A percentile compares a stretch with the other conserved stretches of the same genome.
These are phyloP conservation scores for Carex scoparia DNA, from an alignment of 176 grass and related monocot species.

Conservation along the genomic window DNA sequence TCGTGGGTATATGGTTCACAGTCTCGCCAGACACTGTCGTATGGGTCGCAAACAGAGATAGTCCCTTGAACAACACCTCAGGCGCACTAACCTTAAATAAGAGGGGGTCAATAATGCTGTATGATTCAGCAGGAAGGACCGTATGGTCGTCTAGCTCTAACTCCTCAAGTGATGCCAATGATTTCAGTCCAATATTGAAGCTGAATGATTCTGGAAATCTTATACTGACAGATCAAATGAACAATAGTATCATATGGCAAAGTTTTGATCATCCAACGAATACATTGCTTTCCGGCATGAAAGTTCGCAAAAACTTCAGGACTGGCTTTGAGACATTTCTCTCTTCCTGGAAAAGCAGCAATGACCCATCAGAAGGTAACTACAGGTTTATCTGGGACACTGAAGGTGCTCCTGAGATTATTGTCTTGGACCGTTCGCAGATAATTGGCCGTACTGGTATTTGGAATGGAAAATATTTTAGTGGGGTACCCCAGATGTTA, in stretches of 20 bases:
- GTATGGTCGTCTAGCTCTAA: slow-evolving; percentile 11
- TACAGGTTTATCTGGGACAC: slow-evolving; percentile 6
- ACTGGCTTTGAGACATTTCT: slow-evolving; percentile 29
- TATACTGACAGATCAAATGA: slow-evolving; percentile 6
- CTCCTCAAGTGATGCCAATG: background rate
- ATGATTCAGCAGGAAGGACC: background rate
- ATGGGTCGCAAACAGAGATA: slow-evolving; percentile 47
- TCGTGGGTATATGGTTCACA: slow-evolving; percentile 44
- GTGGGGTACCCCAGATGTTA: background rate
- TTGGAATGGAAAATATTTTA: slow-evolving; percentile 34
- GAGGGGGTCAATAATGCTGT: background rate
- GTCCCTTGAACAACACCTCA: background rate
- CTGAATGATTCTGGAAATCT: slow-evolving; percentile 23
- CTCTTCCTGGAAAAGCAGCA: slow-evolving; percentile 31
- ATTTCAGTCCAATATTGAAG: background rate
- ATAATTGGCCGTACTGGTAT: slow-evolving; percentile 12
- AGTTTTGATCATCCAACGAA: slow-evolving; percentile 27
- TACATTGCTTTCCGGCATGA: slow-evolving; percentile 23
- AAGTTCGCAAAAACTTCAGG: slow-evolving; percentile 24
- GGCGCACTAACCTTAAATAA: background rate
- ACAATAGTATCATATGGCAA: slow-evolving; percentile 13
- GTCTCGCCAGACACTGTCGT: slow-evolving; percentile 27
- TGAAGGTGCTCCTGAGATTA: slow-evolving; percentile 35
- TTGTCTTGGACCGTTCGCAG: background rate
- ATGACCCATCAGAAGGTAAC: slow-evolving; percentile 28